Conservation (phyloP, 352 stramenopile genomes). For the Albugo laibachii region DNA sequence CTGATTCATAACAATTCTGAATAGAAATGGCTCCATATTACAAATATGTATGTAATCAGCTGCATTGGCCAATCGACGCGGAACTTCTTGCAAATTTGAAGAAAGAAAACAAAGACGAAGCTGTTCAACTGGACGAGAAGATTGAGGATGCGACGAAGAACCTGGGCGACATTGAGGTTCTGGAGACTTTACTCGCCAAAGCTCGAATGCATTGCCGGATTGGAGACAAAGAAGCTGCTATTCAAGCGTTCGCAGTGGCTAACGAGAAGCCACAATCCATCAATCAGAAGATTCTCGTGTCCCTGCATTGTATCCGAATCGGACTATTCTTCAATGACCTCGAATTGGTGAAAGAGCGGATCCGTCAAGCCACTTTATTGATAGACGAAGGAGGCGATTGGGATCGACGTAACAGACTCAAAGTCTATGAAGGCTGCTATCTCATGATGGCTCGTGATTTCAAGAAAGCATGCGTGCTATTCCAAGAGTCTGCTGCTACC, state of each 20-base stretch:
- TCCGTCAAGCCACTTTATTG: slow-evolving; percentile 71
- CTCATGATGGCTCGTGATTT: slow-evolving; percentile 87
- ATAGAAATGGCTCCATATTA: slow-evolving; percentile 70
- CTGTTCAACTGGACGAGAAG: slow-evolving; percentile 68
- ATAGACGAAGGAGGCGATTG: slow-evolving; percentile 95
- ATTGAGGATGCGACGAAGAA: slow-evolving; percentile 89
- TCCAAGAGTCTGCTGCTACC: slow-evolving; percentile 94
- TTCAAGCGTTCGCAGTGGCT: slow-evolving; percentile 82
- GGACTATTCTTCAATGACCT: slow-evolving; percentile 77
- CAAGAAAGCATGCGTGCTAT: slow-evolving; percentile 81
- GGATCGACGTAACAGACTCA: slow-evolving; percentile 96
- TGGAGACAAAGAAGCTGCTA: slow-evolving; percentile 78
- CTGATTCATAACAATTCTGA: slow-evolving; percentile 8
- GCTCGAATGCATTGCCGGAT: slow-evolving; percentile 89
- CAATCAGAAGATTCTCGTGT: slow-evolving; percentile 95
- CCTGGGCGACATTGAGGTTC: slow-evolving; percentile 94
- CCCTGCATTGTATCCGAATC: slow-evolving; percentile 85
- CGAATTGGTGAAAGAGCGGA: slow-evolving; percentile 63
- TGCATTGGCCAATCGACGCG: slow-evolving; percentile 38
- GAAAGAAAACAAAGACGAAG: slow-evolving; percentile 34
- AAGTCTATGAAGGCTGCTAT: slow-evolving; percentile 95
- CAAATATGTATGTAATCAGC: slow-evolving; percentile 38
- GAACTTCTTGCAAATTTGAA: slow-evolving; percentile 36
- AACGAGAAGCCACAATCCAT: slow-evolving; percentile 88
- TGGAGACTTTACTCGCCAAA: slow-evolving; percentile 86